Conservation (phyloP, 1,284 basidiomycete species). For the Trichosporon coremiiforme region DNA sequence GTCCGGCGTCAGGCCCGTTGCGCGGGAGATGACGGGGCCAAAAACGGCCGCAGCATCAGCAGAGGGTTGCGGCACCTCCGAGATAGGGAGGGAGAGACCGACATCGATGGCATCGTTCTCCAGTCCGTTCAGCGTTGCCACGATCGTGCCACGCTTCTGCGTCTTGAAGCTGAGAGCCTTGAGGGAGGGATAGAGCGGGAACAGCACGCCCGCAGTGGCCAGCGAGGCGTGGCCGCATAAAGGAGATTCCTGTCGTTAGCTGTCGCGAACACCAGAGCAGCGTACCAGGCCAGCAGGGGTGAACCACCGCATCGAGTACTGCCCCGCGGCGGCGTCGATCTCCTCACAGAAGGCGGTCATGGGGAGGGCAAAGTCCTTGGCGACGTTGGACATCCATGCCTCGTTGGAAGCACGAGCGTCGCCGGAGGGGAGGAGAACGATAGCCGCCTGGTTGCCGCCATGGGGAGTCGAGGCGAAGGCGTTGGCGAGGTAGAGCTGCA, state of each 20-base stretch:
- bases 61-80: background rate
- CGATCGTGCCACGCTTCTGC: constrained; percentile 33
- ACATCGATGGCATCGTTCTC: constrained; percentile 3
- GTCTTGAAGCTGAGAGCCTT: constrained; percentile 33
- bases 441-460: constrained; percentile 47
- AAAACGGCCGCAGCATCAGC: background rate
- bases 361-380: constrained; percentile 42
- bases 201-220: constrained; percentile 33
- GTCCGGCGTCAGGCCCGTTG: constrained; percentile 14
- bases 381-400: constrained; percentile 34
- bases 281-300: constrained; percentile 38
- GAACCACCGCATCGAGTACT: constrained; percentile 39
- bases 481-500: constrained; percentile 44
- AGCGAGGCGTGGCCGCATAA: constrained; percentile 49
- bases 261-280: background rate
- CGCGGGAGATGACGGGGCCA: background rate
- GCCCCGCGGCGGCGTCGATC: constrained; percentile 21
- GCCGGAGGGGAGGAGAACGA: constrained; percentile 38
- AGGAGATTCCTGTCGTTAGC: constrained; percentile 38
- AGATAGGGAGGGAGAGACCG: constrained; percentile 11
- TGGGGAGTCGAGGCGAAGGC: constrained; percentile 40
- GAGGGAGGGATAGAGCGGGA: constrained; percentile 32
- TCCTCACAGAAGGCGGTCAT: constrained; percentile 43
- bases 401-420: constrained; percentile 34
- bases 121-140: constrained; percentile 25